Evolutionary conservation across 2,329 filamentous ascomycete genomes (phyloP).

Genomic region (Penicillium capsulatum): DNA sequence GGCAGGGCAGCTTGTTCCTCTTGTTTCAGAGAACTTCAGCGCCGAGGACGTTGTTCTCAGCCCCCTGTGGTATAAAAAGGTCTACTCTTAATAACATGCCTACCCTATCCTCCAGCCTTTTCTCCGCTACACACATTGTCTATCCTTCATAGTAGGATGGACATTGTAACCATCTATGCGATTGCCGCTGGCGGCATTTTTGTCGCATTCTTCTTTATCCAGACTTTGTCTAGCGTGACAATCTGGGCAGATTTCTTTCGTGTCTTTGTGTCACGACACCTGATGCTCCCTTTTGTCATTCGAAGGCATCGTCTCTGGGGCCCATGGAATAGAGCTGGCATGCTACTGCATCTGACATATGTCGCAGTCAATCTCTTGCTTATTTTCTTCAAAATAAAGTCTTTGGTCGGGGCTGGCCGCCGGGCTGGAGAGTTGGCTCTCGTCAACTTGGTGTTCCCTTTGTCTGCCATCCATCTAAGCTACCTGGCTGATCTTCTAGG

Average conservation of each 20-base stretch:
- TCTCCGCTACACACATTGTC: conserved; percentile 5
- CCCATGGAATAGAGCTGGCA: conserved; percentile 8
- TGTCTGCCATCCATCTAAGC: conserved; percentile 7
- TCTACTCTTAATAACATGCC: conserved; percentile 6
- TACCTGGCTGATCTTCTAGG: conserved; percentile 10
- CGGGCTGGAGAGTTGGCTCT: conserved; percentile 9
- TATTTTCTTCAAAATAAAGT: conserved; percentile 4
- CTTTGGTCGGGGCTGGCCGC: conserved; percentile 3
- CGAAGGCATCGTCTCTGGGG: conserved; percentile 6
- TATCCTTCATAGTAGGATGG: conserved; percentile 7
- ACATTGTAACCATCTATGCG: conserved; percentile 24
- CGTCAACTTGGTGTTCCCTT: conserved; percentile 7
- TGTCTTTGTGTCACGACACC: conserved; percentile 8
- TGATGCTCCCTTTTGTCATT: conserved; percentile 9
- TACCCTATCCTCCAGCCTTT: conserved; percentile 4
- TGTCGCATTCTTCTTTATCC: conserved; percentile 8
- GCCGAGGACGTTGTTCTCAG: conserved; percentile 7
- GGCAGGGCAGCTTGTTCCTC: conserved; percentile 5
- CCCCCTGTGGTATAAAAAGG: conserved; percentile 5
- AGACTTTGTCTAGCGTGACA: conserved; percentile 4
- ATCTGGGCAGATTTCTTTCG: conserved; percentile 3
- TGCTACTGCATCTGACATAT: conserved; percentile 9
- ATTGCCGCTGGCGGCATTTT: conserved; percentile 10
- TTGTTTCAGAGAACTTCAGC: conserved; percentile 11
- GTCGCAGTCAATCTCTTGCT: conserved; percentile 6